Evolutionary conservation across 2,329 filamentous ascomycete species (phyloP).

Genomic region (Penicillium sp.): DNA sequence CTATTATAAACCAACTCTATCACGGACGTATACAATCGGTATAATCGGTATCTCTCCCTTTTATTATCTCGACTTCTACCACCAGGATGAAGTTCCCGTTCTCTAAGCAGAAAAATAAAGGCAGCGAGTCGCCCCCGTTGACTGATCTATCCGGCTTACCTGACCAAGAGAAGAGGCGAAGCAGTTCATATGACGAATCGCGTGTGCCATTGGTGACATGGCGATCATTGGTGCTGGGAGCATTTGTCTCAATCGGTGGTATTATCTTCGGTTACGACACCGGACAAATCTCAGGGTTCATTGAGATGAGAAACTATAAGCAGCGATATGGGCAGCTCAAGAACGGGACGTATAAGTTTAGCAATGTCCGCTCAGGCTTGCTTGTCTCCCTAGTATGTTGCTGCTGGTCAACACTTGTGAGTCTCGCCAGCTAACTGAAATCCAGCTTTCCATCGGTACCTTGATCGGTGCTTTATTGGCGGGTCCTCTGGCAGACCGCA

Average conservation of each 20-base stretch:
- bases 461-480: conserved; percentile 40
- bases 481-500: conserved; percentile 40
- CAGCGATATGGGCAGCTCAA: conserved; percentile 36
- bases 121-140: conserved; percentile 7
- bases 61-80: background rate
- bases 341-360: conserved; percentile 36
- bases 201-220: conserved; percentile 35
- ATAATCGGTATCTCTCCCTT: background rate
- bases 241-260: conserved; percentile 46
- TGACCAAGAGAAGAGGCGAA: conserved; percentile 16
- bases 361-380: conserved; percentile 41
- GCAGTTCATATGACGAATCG: conserved; percentile 23
- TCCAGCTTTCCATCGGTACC: conserved; percentile 41
- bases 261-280: conserved; percentile 45
- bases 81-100: conserved; percentile 14
- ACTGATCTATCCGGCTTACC: conserved; percentile 10
- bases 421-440: background rate
- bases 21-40: background rate
- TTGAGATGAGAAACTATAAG: conserved; percentile 42
- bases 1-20: background rate
- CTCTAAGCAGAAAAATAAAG: conserved; percentile 3
- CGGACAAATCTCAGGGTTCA: conserved; percentile 44
- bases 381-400: conserved; percentile 37
- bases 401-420: background rate
- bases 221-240: conserved; percentile 37